These are phyloP conservation scores for Pilatotrama ljubarskyi DNA, from an alignment of 768 basidiomycete species.

Conservation along the genomic window DNA sequence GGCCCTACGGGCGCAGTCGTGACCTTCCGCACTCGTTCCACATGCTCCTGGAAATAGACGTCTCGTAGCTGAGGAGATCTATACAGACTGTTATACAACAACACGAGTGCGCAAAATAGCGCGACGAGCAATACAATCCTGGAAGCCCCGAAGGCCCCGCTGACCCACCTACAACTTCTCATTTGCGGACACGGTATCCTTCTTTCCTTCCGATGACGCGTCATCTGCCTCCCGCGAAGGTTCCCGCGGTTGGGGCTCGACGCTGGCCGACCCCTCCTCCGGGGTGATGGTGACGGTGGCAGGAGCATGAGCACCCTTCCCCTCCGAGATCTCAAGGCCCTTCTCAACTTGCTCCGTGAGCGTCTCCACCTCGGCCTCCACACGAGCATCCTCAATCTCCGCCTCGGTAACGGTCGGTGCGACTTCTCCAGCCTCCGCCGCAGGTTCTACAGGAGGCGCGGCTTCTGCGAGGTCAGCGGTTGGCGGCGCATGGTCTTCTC, in stretches of 20 bases:
- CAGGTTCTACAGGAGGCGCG: background rate
- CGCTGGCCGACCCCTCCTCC: background rate
- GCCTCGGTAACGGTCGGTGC: background rate
- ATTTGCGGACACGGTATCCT: background rate
- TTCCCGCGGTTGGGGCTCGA: background rate
- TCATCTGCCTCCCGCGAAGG: background rate
- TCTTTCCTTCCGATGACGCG: background rate
- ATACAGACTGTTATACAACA: constrained; percentile 3
- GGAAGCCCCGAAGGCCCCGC: background rate
- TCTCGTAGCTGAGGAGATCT: background rate
- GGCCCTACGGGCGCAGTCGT: background rate
- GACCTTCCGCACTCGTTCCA: background rate
- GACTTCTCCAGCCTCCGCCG: background rate
- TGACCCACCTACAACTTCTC: constrained; percentile 14
- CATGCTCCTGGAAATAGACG: background rate
- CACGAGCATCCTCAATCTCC: constrained; percentile 2
- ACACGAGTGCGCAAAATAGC: background rate
- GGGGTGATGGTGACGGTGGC: background rate
- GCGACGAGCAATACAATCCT: background rate
- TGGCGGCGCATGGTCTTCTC: background rate
- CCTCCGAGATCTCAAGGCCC: constrained; percentile 12
- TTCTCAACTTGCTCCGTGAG: constrained; percentile 11
- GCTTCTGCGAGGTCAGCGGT: background rate
- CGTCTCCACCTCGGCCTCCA: constrained; percentile 11
- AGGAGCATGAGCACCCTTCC: background rate